phyloP scores from a whole-genome alignment of 73 alveolate species.

The Stentor roeselii region DNA sequence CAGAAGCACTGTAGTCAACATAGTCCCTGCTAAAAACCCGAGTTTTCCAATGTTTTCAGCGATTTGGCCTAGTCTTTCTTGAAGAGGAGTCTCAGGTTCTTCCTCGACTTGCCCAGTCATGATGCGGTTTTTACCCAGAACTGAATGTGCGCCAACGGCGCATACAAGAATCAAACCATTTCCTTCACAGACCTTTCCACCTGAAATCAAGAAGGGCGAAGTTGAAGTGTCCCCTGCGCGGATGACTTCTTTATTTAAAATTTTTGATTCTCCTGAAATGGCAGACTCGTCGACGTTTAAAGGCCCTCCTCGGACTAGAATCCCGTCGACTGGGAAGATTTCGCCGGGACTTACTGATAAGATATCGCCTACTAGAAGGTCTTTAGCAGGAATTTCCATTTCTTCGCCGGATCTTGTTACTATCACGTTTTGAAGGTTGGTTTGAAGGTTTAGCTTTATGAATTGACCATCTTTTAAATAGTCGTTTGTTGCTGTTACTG shows the following conservation, averaged over 20 bases:
- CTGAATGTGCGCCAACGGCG: slow-evolving; percentile 91
- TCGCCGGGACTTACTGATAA: slow-evolving; percentile 85
- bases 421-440: slow-evolving; percentile 66
- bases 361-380: slow-evolving; percentile 89
- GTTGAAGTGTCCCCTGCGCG: slow-evolving; percentile 51
- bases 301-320: slow-evolving; percentile 61
- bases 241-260: slow-evolving; percentile 69
- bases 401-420: slow-evolving; percentile 80
- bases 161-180: slow-evolving; percentile 78
- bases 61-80: slow-evolving; percentile 86
- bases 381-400: slow-evolving; percentile 63
- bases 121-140: slow-evolving; percentile 65
- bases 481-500: slow-evolving; percentile 63
- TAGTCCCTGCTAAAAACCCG: slow-evolving; percentile 83
- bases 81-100: slow-evolving; percentile 77
- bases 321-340: slow-evolving; percentile 90
- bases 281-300: slow-evolving; percentile 86
- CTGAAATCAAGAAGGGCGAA: slow-evolving; percentile 83
- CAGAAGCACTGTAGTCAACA: slow-evolving; percentile 75
- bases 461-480: slow-evolving; percentile 56
- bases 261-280: slow-evolving; percentile 91
- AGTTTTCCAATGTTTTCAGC: slow-evolving; percentile 93
- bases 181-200: slow-evolving; percentile 83
- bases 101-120: slow-evolving; percentile 56
- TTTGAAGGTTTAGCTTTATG: slow-evolving; percentile 71